Conservation (phyloP, 495 filamentous ascomycete genomes). For the Neurospora sp. region DNA sequence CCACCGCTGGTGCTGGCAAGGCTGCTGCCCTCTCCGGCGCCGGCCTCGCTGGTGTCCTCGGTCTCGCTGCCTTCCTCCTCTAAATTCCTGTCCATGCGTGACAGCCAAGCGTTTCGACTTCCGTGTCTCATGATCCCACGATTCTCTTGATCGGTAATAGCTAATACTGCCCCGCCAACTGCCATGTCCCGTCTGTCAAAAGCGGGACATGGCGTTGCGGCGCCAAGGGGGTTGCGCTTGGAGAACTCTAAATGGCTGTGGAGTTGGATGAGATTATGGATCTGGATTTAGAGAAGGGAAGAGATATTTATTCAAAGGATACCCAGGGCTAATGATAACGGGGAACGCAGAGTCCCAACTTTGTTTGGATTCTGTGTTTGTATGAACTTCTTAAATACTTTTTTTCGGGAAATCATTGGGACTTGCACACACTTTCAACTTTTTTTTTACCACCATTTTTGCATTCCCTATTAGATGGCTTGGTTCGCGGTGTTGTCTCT, state of each 20-base stretch:
- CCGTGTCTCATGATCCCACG: conserved; percentile 22
- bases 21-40: conserved; percentile 58
- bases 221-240: neutral
- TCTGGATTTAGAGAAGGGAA: neutral
- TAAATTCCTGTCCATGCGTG: conserved; percentile 38
- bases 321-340: conserved; percentile 1
- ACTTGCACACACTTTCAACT: neutral
- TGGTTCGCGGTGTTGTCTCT: neutral
- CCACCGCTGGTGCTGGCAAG: conserved; percentile 53
- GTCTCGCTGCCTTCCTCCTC: conserved; percentile 61
- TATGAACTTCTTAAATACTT: neutral
- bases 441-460: neutral
- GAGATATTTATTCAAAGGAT: neutral
- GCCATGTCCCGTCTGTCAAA: neutral
- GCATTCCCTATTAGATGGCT: neutral
- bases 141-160: conserved; percentile 28
- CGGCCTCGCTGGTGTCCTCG: conserved; percentile 65
- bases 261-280: neutral
- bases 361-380: neutral
- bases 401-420: conserved; percentile 3
- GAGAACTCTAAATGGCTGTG: neutral
- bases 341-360: neutral
- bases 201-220: neutral
- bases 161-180: conserved; percentile 12
- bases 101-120: conserved; percentile 6